These are phyloP conservation scores for Ophiobolus disseminans DNA, from an alignment of 2,329 filamentous ascomycete species.

Conservation along the genomic window DNA sequence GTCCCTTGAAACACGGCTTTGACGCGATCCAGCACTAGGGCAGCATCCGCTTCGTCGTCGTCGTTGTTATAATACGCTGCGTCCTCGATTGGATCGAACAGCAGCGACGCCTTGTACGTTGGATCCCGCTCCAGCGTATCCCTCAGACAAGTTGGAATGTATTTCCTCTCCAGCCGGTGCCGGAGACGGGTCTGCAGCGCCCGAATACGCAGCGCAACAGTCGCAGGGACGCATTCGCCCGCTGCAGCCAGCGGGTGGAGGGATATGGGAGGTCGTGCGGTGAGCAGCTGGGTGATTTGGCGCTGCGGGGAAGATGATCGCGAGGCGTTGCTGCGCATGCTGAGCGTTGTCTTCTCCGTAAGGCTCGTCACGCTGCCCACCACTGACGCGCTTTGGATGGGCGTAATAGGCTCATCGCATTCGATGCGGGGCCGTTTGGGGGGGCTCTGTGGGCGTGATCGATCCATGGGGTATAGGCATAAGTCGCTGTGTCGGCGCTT, in stretches of 20 bases:
- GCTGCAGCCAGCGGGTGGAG: background rate
- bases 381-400: background rate
- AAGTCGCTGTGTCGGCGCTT: slow-evolving; percentile 1
- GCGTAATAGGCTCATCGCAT: background rate
- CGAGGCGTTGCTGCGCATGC: background rate
- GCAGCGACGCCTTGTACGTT: slow-evolving; percentile 7
- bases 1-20: slow-evolving; percentile 3
- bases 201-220: slow-evolving; percentile 7
- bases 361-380: slow-evolving; percentile 1
- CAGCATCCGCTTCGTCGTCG: background rate
- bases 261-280: background rate
- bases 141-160: slow-evolving; percentile 7
- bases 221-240: slow-evolving; percentile 1
- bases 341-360: background rate
- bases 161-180: slow-evolving; percentile 1
- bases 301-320: background rate
- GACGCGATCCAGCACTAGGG: slow-evolving; percentile 3
- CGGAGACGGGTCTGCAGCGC: slow-evolving; percentile 7
- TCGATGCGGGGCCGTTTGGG: slow-evolving; percentile 1
- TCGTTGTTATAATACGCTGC: slow-evolving; percentile 4
- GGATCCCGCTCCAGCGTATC: slow-evolving; percentile 8
- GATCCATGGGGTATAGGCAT: slow-evolving; percentile 2
- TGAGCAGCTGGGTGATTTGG: slow-evolving; percentile 1
- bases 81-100: slow-evolving; percentile 5
- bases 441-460: slow-evolving; percentile 1